Evolutionary conservation across 805 yeast genomes (phyloP), one percentile per base, ranked within the genome.

Genomic region (Nakazawaea pomicola): DNA sequence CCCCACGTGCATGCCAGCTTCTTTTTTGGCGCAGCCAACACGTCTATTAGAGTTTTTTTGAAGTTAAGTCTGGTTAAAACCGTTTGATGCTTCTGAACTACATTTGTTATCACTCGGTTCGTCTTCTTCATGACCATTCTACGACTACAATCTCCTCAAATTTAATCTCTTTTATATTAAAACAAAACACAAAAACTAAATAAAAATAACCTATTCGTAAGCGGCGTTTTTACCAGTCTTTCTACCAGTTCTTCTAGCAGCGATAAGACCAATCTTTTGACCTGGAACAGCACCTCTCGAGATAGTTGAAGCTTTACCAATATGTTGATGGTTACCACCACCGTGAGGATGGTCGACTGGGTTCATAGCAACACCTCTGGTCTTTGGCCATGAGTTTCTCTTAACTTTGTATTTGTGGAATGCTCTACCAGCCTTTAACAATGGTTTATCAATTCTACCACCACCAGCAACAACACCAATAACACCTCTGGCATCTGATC

Each of bases 301-400:
- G 65, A 91, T 91, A 66, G 98, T 91, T 63, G 98, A 91, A 66
- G 98, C 97, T 83, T 91, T 91, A 89, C 98, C 98, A 78, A 90
- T 91, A 75, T 91, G 98, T 81, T 91, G 98, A 77, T 91, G 98
- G 96, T 90, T 90, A 91, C 99, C 99, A 91, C 99, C 98, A 87
- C 99, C 99, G 75, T 91, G 99, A 72, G 99, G 99, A 81, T 91
- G 99, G 73, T 91, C 99, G 72, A 91, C 99, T 74, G 98, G 98
- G 80, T 91, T 91, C 99, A 93, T 91, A 72, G 99, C 99, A 70
- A 91, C 98, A 91, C 98, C 99, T 81, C 98, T 89, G 68, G 98
- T 93, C 86, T 88, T 90, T 77, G 99, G 99, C 98, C 98, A 93
- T 57, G 96, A 88, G 95, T 93, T 89, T 80, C 98, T 83, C 95